Conservation (phyloP, 73 alveolate genomes). For the Paramecium octaurelia region DNA sequence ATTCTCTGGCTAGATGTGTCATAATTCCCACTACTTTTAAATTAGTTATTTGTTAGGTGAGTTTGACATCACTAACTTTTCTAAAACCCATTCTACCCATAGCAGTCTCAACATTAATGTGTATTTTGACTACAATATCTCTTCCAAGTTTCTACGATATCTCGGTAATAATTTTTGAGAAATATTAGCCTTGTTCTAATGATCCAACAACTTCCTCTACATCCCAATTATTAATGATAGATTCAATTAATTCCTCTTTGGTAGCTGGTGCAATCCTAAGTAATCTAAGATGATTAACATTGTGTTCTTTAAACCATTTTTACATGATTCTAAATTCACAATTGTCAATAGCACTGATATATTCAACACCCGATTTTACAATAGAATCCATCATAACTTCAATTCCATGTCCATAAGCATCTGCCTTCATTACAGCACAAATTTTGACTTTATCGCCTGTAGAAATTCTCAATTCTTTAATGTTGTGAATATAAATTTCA, state of each 20-base stretch:
- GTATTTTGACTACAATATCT: neutral
- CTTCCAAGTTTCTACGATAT: neutral
- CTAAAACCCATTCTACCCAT: conserved; percentile 15
- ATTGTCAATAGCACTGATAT: neutral
- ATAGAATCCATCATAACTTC: neutral
- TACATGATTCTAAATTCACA: neutral
- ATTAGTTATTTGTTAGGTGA: neutral
- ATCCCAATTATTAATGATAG: neutral
- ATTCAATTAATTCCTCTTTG: neutral
- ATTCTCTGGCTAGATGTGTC: conserved; percentile 4
- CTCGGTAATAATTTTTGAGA: neutral
- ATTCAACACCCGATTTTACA: neutral
- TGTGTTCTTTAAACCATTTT: neutral
- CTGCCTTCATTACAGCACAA: neutral
- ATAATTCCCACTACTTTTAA: neutral
- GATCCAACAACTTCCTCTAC: neutral
- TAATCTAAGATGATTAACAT: neutral
- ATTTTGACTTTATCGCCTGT: neutral
- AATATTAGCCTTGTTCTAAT: neutral
- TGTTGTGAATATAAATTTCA: neutral
- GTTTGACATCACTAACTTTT: neutral
- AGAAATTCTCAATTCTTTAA: neutral
- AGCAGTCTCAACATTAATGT: neutral
- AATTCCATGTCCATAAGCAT: conserved; percentile 15
- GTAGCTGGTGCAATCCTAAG: neutral